Evolutionary conservation across 345 rosid species (phyloP).

Genomic region (Populus simonii): DNA sequence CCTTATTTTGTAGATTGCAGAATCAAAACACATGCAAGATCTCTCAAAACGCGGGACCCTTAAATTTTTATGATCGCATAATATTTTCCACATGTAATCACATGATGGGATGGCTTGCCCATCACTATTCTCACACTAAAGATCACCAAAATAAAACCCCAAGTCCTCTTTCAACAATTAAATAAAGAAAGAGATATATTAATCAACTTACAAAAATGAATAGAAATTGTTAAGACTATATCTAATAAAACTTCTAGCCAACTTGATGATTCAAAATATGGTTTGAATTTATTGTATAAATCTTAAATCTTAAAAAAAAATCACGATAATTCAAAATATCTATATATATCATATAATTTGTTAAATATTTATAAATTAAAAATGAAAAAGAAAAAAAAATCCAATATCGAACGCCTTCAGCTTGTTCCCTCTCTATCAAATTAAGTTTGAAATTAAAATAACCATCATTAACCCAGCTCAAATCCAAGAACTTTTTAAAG

Average conservation of each 20-base stretch:
- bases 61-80: conserved; percentile 16
- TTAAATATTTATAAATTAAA: too few species aligned
- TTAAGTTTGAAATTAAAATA: conserved; percentile 11
- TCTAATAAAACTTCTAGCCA: too few species aligned
- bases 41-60: conserved; percentile 24
- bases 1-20: conserved; percentile 18
- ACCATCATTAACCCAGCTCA: conserved; percentile 11
- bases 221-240: too few species aligned
- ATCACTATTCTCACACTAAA: conserved; percentile 26
- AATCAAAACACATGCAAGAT: conserved; percentile 51
- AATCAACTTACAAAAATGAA: too few species aligned
- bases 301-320: too few species aligned
- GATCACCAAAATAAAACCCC: conserved; percentile 7
- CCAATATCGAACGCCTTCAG: conserved; percentile 8
- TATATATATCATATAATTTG: too few species aligned
- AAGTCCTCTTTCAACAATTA: background rate
- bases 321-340: too few species aligned
- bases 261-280: too few species aligned
- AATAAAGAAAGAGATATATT: too few species aligned
- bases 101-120: conserved; percentile 54
- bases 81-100: conserved; percentile 50
- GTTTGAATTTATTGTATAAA: too few species aligned
- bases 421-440: conserved; percentile 13
- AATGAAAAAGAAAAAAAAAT: conserved; percentile 9
- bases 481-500: background rate